Percentiles rank a stretch among this genome's conserved stretches.
Evolutionary conservation across 108 stramenopile genomes (phyloP).

Genomic region (Nannochloropsis oceanica): DNA sequence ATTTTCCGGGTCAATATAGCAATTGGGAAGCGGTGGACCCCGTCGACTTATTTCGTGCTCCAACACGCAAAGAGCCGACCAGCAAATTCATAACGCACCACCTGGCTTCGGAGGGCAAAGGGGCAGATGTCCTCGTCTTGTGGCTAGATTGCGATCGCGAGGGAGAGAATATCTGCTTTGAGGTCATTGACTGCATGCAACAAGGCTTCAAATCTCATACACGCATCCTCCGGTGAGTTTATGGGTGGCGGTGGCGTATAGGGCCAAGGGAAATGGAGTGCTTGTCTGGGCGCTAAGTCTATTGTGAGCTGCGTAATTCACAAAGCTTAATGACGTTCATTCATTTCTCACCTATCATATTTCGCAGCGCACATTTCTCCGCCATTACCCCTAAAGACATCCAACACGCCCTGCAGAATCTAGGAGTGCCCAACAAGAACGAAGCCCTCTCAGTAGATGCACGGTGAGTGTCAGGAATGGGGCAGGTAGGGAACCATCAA

Average conservation of each 20-base stretch:
- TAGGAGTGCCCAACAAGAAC: slow-evolving; percentile 66
- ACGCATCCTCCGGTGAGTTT: background rate
- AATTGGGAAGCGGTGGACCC: slow-evolving; percentile 15
- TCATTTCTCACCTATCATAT: no score
- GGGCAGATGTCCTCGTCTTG: slow-evolving; percentile 59
- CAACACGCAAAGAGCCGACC: slow-evolving; percentile 51
- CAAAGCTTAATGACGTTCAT: no score
- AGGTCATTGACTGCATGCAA: slow-evolving; percentile 6
- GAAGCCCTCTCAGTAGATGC: slow-evolving; percentile 74
- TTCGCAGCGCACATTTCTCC: slow-evolving; percentile 65
- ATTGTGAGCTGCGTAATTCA: no score
- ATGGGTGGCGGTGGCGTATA: no score
- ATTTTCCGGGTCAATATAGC: slow-evolving; percentile 8
- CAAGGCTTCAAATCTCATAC: background rate
- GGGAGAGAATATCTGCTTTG: slow-evolving; percentile 30
- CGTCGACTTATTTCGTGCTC: slow-evolving; percentile 50
- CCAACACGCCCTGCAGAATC: slow-evolving; percentile 53
- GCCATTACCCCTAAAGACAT: slow-evolving; percentile 78
- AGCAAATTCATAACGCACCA: slow-evolving; percentile 62
- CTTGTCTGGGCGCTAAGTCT: no score
- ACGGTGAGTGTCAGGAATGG: background rate
- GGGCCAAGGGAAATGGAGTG: no score
- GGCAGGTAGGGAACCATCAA: no score
- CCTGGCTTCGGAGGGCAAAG: slow-evolving; percentile 53
- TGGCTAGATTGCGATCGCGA: slow-evolving; percentile 88